Percentiles rank a stretch among this genome's conserved stretches.
Evolutionary conservation across 2,329 filamentous ascomycete genomes (phyloP).

Genomic region (Periconia macrospinosa): DNA sequence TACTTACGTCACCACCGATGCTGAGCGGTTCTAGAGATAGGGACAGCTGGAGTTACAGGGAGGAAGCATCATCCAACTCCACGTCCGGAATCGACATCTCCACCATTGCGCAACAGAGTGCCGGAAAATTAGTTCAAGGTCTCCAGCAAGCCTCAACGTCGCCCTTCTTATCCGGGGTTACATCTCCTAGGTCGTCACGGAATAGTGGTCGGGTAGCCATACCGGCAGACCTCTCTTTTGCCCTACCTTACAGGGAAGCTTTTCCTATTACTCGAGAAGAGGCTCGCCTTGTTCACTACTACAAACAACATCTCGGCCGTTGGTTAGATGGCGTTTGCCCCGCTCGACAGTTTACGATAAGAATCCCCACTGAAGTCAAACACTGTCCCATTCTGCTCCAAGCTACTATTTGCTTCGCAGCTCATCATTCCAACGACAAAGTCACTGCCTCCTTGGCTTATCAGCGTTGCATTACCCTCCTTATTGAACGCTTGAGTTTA

Average conservation of each 20-base stretch:
- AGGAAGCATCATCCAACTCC: neutral
- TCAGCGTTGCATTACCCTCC: slow-evolving; percentile 30
- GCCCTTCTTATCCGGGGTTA: neutral
- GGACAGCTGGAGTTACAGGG: neutral
- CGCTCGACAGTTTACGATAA: slow-evolving; percentile 33
- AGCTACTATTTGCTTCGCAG: slow-evolving; percentile 32
- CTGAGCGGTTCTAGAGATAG: neutral
- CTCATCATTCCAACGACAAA: slow-evolving; percentile 26
- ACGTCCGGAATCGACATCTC: neutral
- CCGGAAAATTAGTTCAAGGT: slow-evolving; percentile 9
- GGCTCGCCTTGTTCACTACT: slow-evolving; percentile 32
- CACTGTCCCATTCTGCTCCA: slow-evolving; percentile 30
- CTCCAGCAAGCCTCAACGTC: slow-evolving; percentile 10
- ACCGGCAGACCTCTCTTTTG: neutral
- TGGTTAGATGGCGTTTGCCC: slow-evolving; percentile 38
- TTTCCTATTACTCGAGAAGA: slow-evolving; percentile 20
- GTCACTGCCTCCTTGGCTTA: slow-evolving; percentile 25
- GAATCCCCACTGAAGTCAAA: slow-evolving; percentile 30
- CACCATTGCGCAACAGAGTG: neutral
- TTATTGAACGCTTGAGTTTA: slow-evolving; percentile 32
- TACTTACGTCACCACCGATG: neutral
- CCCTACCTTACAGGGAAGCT: neutral
- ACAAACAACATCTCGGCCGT: slow-evolving; percentile 31
- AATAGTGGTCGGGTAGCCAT: neutral
- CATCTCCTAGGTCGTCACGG: neutral